These are phyloP conservation scores for Fusarium mexicanum DNA, from an alignment of 2,329 filamentous ascomycete species.

Conservation along the genomic window DNA sequence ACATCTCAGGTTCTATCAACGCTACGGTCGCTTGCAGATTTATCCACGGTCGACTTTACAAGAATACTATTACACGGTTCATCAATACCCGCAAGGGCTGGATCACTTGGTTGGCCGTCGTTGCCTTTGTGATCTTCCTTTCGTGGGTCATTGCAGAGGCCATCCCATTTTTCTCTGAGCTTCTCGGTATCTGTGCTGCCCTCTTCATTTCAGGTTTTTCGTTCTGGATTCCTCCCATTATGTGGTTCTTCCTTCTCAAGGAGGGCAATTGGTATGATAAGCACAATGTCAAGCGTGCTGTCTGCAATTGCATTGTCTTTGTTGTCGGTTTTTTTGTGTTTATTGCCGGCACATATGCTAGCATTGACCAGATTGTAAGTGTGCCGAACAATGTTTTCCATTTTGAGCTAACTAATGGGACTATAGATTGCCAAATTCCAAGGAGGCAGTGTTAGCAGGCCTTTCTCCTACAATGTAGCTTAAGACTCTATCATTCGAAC, in stretches of 20 bases:
- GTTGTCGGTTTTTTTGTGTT: conserved; percentile 45
- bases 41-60: conserved; percentile 55
- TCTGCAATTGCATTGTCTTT: conserved; percentile 39
- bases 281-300: conserved; percentile 40
- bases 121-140: conserved; percentile 65
- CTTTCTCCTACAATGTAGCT: conserved; percentile 36
- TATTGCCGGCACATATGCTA: conserved; percentile 46
- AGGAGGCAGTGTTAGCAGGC: conserved; percentile 34
- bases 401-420: not conserved
- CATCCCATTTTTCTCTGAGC: conserved; percentile 75
- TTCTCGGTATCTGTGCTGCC: conserved; percentile 63
- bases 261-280: conserved; percentile 42
- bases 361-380: conserved; percentile 44
- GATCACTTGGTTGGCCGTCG: conserved; percentile 67
- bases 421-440: conserved; percentile 34
- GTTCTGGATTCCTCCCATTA: conserved; percentile 54
- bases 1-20: conserved; percentile 78
- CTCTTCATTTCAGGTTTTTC: conserved; percentile 59
- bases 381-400: not conserved
- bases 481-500: not conserved
- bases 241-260: conserved; percentile 53
- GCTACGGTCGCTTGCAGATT: conserved; percentile 58
- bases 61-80: conserved; percentile 53
- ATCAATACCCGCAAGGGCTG: conserved; percentile 60
- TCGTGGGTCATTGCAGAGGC: conserved; percentile 77